phyloP scores from a whole-genome alignment of 306 rosid genomes.

The Pterocarpus macrocarpus region DNA sequence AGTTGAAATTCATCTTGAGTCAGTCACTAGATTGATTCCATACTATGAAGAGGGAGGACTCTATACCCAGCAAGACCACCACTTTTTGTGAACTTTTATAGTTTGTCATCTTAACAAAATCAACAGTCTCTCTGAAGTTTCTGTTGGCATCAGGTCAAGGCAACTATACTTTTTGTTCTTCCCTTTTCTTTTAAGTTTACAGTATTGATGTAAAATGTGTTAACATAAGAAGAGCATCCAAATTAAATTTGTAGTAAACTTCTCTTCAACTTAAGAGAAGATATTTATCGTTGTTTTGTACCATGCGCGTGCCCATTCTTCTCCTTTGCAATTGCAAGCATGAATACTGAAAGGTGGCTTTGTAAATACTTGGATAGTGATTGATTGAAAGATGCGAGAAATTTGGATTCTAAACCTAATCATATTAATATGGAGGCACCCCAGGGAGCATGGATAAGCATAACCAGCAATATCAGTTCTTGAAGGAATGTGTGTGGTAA shows the following conservation, averaged over 20 bases:
- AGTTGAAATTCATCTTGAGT: conserved; percentile 28
- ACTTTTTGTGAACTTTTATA: conserved; percentile 12
- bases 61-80: conserved; percentile 35
- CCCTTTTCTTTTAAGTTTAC: conserved; percentile 13
- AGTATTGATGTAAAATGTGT: conserved; percentile 37
- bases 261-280: conserved; percentile 11
- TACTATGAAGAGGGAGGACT: conserved; percentile 18
- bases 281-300: conserved; percentile 3
- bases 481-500: background rate
- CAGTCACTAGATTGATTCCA: background rate
- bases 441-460: no score
- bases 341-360: background rate
- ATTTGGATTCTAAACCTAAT: no score
- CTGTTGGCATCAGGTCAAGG: conserved; percentile 46
- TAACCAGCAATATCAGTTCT: no score
- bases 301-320: background rate
- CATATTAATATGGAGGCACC: no score
- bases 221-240: conserved; percentile 30
- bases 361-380: background rate
- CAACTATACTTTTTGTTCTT: conserved; percentile 39
- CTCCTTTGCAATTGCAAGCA: background rate
- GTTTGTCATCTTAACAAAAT: conserved; percentile 26
- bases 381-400: no score
- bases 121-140: conserved; percentile 37
- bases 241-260: conserved; percentile 35